Evolutionary conservation across 345 rosid genomes (phyloP), one percentile per base, ranked within the genome.

Genomic region (Hibiscus syriacus): DNA sequence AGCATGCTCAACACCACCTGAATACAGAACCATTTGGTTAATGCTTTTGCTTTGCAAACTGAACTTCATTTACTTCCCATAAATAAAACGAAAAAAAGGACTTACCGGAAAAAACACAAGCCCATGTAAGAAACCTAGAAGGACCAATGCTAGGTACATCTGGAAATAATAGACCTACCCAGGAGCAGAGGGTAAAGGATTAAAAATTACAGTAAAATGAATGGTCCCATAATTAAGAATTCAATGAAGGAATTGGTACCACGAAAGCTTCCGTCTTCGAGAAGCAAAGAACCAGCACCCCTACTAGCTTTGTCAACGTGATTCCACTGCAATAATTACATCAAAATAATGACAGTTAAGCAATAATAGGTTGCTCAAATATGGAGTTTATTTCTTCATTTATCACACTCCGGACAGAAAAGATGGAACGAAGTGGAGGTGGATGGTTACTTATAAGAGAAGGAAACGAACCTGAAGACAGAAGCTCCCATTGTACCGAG

Each of bases 401-500:
- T n/a, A 56, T 56, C 12, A 16, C 22, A 1, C 12, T 8, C 36
- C 36, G 8, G n/a, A 6, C 8, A 32, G n/a, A 2, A 7, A 55
- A 55, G 32, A 30, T 20, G 61, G 39, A 56, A 41, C 3, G 22
- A 30, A 4, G 16, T 5, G 46, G 25, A 14, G 25, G 8, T 16
- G 49, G 14, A 12, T 39, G 45, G 45, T 10, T 13, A 8, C 16
- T 59, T 22, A 1, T 34, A 43, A 32, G 60, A 72, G 30, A 69
- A 54, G 67, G 55, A 59, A 49, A 50, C 38, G 27, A 67, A 89
- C 97, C 99, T 94, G 87, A 94, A 94, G 53, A 94, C 99, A 23
- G 99, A 94, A 76, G 98, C 92, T 41, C 99, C 99, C 99, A 94
- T 92, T 2, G 98, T 92, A 43, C 82, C 75, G 4, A 94, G 79